Evolutionary conservation across 176 grass and related monocot species (phyloP), one percentile per base, ranked within the genome.

Genomic region (Canna indica): DNA sequence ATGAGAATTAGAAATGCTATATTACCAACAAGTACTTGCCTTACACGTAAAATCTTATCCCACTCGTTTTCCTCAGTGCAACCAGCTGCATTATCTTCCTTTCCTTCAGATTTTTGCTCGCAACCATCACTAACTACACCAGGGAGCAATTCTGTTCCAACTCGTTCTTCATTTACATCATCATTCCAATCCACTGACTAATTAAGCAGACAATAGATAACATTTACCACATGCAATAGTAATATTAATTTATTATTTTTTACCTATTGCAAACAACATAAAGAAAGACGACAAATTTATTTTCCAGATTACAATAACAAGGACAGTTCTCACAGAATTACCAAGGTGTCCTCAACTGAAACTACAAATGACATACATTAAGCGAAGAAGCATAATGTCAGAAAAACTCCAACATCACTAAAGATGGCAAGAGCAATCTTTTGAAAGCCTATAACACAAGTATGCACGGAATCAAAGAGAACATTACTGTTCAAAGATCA

Each of bases 181-280:
- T 99, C 90, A 22, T 90, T 99, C 94, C 94, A 99, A 82, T 99
- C 94, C 54, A 80, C 80, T 58, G 94, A 91, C 94, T 99, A 78
- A 79, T 85, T 76, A 83, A 80, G 32, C 6, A 35, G 80, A 70
- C n/a, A 14, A 24, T 70, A 50, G 30, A 9, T 25, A 6, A 30
- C 15, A 17, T 42, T 31, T 70, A 32, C 18, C 1, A 29, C 32
- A 27, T 44, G 10, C 1, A 12, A 72, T 22, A 57, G 6, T 14
- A 72, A 20, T 36, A 56, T 38, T 8, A 38, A 17, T 32, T 13
- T 45, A 44, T 14, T 14, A 70, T 20, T 48, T 70, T 70, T 9
- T 70, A 18, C 20, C 18, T 38, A 66, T 25, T 7, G 39, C 35
- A 38, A 1, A 38, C 20, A 66, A 7, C 63, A 39, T 41, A 66